Conservation (phyloP, 805 yeast genomes). For the Candida nemodendra region DNA sequence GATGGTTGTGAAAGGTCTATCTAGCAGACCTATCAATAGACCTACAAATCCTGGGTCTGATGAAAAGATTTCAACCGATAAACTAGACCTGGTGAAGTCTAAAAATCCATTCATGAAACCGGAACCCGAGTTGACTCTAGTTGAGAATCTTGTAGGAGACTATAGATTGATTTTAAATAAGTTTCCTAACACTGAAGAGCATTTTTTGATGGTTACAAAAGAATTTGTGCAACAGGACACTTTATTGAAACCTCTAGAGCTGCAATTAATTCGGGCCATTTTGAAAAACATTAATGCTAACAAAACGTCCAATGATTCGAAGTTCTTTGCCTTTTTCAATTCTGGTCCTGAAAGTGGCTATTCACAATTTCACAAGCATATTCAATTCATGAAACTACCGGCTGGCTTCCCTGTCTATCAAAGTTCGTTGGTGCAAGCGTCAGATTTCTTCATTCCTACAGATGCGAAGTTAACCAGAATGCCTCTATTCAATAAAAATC, state of each 20-base stretch:
- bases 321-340: slow-evolving; percentile 83
- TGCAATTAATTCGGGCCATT: slow-evolving; percentile 55
- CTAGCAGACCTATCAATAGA: slow-evolving; percentile 35
- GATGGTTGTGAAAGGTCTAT: slow-evolving; percentile 33
- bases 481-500: slow-evolving; percentile 58
- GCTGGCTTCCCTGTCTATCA: slow-evolving; percentile 56
- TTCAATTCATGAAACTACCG: slow-evolving; percentile 81
- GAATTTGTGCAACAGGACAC: slow-evolving; percentile 69
- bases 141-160: slow-evolving; percentile 48
- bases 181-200: slow-evolving; percentile 79
- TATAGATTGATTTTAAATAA: slow-evolving; percentile 77
- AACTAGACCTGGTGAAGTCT: slow-evolving; percentile 31
- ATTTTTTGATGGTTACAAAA: slow-evolving; percentile 75
- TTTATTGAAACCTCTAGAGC: slow-evolving; percentile 70
- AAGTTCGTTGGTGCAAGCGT: slow-evolving; percentile 43
- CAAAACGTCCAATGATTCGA: slow-evolving; percentile 34
- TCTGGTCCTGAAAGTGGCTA: slow-evolving; percentile 90
- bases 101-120: slow-evolving; percentile 78
- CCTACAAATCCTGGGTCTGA: slow-evolving; percentile 32
- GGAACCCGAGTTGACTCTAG: slow-evolving; percentile 69
- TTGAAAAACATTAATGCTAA: slow-evolving; percentile 48
- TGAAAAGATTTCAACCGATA: slow-evolving; percentile 37
- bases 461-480: slow-evolving; percentile 37
- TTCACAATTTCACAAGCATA: slow-evolving; percentile 90
- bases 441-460: slow-evolving; percentile 55